These are phyloP conservation scores for Torrubiellomyces zombiae DNA, from an alignment of 2,329 filamentous ascomycete species.

Conservation along the genomic window DNA sequence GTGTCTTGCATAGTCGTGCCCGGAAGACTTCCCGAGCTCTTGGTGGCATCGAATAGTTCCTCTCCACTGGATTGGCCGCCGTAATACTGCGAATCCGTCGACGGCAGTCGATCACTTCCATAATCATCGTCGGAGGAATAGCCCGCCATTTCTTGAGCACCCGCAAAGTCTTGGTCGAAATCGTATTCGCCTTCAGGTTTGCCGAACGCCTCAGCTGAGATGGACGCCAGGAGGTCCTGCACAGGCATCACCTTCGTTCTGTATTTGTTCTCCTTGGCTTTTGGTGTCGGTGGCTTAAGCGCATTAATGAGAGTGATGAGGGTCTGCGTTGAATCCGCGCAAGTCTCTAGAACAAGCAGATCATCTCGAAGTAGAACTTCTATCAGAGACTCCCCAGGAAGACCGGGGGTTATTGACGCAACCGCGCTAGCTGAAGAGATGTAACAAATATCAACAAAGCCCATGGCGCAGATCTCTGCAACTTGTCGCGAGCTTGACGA, in stretches of 20 bases:
- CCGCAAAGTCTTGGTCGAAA: constrained; percentile 45
- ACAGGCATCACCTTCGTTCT: constrained; percentile 74
- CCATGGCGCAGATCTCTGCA: constrained; percentile 42
- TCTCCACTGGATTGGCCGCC: constrained; percentile 25
- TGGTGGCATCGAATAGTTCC: constrained; percentile 31
- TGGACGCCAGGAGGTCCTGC: constrained; percentile 75
- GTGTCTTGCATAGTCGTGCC: constrained; percentile 18
- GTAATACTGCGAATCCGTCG: constrained; percentile 29
- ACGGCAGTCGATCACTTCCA: constrained; percentile 17
- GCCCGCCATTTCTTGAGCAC: constrained; percentile 31
- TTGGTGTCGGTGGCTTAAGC: constrained; percentile 66
- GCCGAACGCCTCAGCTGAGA: constrained; percentile 71
- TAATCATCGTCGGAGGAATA: constrained; percentile 15
- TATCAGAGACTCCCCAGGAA: constrained; percentile 41
- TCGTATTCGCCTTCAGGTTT: constrained; percentile 43
- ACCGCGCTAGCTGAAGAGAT: constrained; percentile 64
- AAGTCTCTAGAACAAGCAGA: constrained; percentile 80
- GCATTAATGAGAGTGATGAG: constrained; percentile 65
- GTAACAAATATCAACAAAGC: constrained; percentile 75
- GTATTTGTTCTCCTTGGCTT: constrained; percentile 71
- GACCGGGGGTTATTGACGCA: constrained; percentile 39
- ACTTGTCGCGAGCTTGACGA: constrained; percentile 32
- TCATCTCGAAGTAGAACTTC: constrained; percentile 75
- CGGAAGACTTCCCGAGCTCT: constrained; percentile 13
- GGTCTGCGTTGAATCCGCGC: constrained; percentile 92